Base-by-base conservation (phyloP, 768 basidiomycete genomes). In the Termitomyces sp. region DNA sequence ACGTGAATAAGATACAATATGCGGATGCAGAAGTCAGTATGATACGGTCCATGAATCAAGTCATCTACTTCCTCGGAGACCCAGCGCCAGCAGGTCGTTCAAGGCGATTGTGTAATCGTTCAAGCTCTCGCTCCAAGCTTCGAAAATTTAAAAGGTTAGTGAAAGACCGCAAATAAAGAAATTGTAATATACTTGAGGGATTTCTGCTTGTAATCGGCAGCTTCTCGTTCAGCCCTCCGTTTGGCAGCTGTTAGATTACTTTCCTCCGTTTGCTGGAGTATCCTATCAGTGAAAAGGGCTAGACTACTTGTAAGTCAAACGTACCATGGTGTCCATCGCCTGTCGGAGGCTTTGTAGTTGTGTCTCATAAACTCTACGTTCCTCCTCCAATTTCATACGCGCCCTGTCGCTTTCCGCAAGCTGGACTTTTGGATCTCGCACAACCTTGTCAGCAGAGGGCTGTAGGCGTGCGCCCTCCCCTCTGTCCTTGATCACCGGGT, bases 211-310 rank as follows among this genome's bases (percentile, higher is more conserved):
- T 81, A 83, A 62, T 92, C 90, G 5, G 73, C 81, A 31, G 86
- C 87, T 63, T 92, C 90, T 39, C 88, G 79, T 64, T 91, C 90
- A 37, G 86, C 87, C 44, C 88, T 80, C 33, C 90, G 84, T 69
- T 90, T 90, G 24, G 80, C 82, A 12, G 87, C 77, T 62, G 86
- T 83, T 3, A 91, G 74, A n/a, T 80, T 75, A 60, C 75, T 83
- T 70, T 86, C 88, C 44, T 79, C 77, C 20, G 84, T 86, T 85
- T 88, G 87, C 89, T 90, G 53, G 15, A 28, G 9, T 39, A n/a
- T 13, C 24, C 36, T 37, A 28, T 51, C 5, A 51, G 26, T 12
- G 13, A n/a, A 41, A 18, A 29, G 2, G 50, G 22, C 26, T 8
- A 22, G 47, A 39, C 20, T 28, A 5, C 20, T 34, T 44, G 44